These are phyloP conservation scores for Yarrowia deformans DNA, from an alignment of 805 yeast genomes.

Conservation along the genomic window DNA sequence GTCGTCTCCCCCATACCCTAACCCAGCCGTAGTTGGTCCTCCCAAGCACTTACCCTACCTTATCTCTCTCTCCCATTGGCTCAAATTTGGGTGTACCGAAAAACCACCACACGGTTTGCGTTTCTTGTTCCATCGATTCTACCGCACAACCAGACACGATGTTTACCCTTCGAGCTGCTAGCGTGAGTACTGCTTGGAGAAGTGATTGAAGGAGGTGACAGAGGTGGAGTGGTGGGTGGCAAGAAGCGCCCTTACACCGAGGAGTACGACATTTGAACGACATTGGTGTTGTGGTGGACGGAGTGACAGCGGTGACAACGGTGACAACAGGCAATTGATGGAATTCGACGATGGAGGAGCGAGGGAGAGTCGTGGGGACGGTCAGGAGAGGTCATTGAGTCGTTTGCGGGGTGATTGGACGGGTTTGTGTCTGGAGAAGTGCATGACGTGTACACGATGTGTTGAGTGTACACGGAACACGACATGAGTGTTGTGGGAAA, in stretches of 20 bases:
- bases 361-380: too few species aligned
- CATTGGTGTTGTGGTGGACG: not conserved
- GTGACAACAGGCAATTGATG: too few species aligned
- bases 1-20: too few species aligned
- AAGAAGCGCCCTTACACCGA: too few species aligned
- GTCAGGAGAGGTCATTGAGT: not conserved
- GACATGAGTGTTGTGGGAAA: not conserved
- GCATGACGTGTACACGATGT: conserved; percentile 23
- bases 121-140: conserved; percentile 28
- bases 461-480: too few species aligned
- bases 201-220: not conserved
- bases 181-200: conserved; percentile 19
- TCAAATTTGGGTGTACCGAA: conserved; percentile 27
- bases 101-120: conserved; percentile 25
- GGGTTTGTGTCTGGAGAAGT: not conserved
- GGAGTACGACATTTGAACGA: not conserved
- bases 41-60: conserved; percentile 31
- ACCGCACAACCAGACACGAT: conserved; percentile 36
- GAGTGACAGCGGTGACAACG: too few species aligned
- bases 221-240: not conserved
- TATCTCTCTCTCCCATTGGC: conserved; percentile 16
- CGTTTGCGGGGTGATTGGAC: not conserved
- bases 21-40: too few species aligned
- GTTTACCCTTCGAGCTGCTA: conserved; percentile 40
- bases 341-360: not conserved